Evolutionary conservation across 768 basidiomycete species (phyloP), one percentile per base, ranked within the genome.

Genomic region (Porphyrellus cyaneotinctus): DNA sequence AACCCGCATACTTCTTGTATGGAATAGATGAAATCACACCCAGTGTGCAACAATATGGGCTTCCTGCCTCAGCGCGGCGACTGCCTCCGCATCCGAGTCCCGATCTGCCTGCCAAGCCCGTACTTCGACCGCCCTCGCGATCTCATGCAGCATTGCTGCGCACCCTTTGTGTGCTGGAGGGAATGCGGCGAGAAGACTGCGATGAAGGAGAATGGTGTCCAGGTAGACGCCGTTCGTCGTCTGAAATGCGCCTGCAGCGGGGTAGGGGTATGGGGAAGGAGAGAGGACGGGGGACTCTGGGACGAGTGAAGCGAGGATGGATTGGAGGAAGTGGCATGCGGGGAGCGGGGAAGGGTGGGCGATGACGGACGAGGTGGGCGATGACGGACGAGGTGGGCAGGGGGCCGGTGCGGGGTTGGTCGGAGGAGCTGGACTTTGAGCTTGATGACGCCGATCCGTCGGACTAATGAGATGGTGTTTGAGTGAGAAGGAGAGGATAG

Each of bases 211-310:
- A 61, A 91, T 83, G 47, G 79, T 76, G 63, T 91, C 88, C 69
- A 91, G 79, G 63, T 88, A 91, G 53, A 80, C 86, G 60, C 87
- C 87, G 71, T 79, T 77, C 43, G 84, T 85, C 50, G 84, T 88
- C 59, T 69, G 68, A 53, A 74, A 70, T 9, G 53, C 60, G 43
- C 57, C 66, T 51, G 64, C 51, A 12, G 44, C 51, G 58, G 68
- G 68, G 18, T 70, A 70, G 0, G 68, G 68, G 44, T 69, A 70
- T 1, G 68, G 68, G 6, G 26, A 64, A 0, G 68, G 68, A 44
- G 56, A 71, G 56, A 69, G 70, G 22, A 49, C 70, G 68, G 64
- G 68, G 35, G 68, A 69, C 9, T 64, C 69, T 39, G 68, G 73
- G 59, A 76, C 78, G 67, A 85, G 65, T 52, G 82, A 83, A 49